Conservation (phyloP, 768 basidiomycete species). For the Lentinula detonsa region DNA sequence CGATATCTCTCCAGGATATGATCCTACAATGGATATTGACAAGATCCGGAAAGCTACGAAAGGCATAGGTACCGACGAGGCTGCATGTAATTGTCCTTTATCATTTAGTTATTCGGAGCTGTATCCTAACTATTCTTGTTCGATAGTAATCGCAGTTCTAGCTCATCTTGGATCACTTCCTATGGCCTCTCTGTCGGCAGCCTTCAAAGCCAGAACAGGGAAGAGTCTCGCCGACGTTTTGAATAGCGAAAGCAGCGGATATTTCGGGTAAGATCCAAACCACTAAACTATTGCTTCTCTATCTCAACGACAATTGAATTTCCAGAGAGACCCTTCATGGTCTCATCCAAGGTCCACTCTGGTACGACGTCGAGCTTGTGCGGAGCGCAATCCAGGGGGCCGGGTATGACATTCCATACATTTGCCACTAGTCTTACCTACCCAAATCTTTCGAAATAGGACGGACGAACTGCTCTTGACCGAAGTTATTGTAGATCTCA, state of each 20-base stretch:
- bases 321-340: conserved; percentile 2
- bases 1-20: conserved; percentile 2
- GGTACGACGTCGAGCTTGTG: conserved; percentile 7
- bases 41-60: conserved; percentile 7
- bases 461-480: conserved; percentile 6
- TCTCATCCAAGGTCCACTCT: background rate
- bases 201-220: conserved; percentile 4
- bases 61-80: conserved; percentile 7
- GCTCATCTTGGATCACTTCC: conserved; percentile 2
- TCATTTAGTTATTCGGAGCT: background rate
- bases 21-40: conserved; percentile 4
- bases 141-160: background rate
- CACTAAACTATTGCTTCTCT: no score
- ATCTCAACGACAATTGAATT: background rate
- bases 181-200: background rate
- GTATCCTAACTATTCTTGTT: background rate
- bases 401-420: background rate
- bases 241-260: background rate
- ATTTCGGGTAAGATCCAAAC: background rate
- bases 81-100: background rate
- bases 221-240: background rate
- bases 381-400: conserved; percentile 3
- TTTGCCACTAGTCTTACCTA: no score
- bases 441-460: background rate
- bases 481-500: conserved; percentile 10